These are phyloP conservation scores for Andalucia godoyi DNA, from an alignment of 78 protist species.

Conservation along the genomic window DNA sequence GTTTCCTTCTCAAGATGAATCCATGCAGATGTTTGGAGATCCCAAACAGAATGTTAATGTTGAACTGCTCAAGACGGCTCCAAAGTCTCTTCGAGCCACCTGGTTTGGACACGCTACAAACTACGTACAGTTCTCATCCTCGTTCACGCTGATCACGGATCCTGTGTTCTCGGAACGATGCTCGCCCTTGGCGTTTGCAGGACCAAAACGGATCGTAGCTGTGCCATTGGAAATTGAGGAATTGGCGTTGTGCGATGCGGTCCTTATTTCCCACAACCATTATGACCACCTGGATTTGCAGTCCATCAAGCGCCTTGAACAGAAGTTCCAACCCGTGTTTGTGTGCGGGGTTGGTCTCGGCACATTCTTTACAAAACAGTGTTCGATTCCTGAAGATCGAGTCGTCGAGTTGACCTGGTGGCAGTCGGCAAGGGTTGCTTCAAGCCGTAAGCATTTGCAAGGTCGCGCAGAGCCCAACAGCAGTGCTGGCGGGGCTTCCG, in stretches of 20 bases:
- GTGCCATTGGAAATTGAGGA: background rate
- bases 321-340: no score
- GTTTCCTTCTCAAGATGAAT: no score
- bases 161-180: slow-evolving; percentile 13
- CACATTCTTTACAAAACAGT: no score
- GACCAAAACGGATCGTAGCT: background rate
- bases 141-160: background rate
- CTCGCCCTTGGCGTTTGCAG: background rate
- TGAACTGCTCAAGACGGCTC: no score
- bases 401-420: slow-evolving; percentile 14
- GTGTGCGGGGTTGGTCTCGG: no score
- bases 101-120: slow-evolving; percentile 1
- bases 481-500: background rate
- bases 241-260: background rate
- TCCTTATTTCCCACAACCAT: slow-evolving; percentile 15
- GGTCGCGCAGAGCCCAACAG: background rate
- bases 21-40: no score
- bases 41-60: no score
- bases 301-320: background rate
- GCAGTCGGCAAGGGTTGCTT: background rate
- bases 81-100: background rate
- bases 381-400: no score
- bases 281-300: slow-evolving; percentile 16
- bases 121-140: background rate
- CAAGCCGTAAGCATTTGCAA: background rate